Evolutionary conservation across 2,329 filamentous ascomycete genomes (phyloP), one percentile per base, ranked within the genome.

Genomic region (Polytolypa hystricis): DNA sequence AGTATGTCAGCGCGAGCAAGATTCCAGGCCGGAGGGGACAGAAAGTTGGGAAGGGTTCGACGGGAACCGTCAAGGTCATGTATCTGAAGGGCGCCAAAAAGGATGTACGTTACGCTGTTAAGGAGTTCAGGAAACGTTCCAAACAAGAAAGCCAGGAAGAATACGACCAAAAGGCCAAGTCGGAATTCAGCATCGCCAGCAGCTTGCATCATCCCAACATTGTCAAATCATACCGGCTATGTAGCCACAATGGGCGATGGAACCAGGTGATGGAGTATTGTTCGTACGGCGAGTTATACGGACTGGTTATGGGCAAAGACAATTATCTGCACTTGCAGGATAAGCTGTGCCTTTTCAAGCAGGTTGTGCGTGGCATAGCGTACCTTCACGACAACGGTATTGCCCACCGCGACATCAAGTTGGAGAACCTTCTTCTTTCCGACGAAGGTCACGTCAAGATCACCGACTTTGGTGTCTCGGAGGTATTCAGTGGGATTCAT

Each of bases 191-290:
- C 57, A 86, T 93, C 46, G 83, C 83, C 42, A 87, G 87, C 65
- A 84, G 81, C 46, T 63, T 87, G 42, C 75, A 85, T 50, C 85
- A 93, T 54, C 84, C 85, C 34, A 93, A 93, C 56, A 83, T 93
- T 48, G 81, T 93, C 44, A 74, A 84, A 57, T 87, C 84, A 0
- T 64, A 86, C 38, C 75, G 79, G 19, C 68, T 93, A 4, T 91
- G 84, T 62, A 77, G 73, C 10, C 72, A 86, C 47, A 73, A 78
- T 47, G 76, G 74, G 20, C 77, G 80, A 26, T 93, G 83, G 81
- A 87, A 85, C 55, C 84, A 93, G 55, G 84, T 93, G 38, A 94
- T 94, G 86, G 84, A 94, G 55, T 93, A 83, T 56, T 93, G 86
- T 62, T 71, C 75, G 3, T 76, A 84, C 47, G 85, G 86, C 30